Base-by-base conservation (phyloP, 768 basidiomycete species). In the Pisolithus orientalis region DNA sequence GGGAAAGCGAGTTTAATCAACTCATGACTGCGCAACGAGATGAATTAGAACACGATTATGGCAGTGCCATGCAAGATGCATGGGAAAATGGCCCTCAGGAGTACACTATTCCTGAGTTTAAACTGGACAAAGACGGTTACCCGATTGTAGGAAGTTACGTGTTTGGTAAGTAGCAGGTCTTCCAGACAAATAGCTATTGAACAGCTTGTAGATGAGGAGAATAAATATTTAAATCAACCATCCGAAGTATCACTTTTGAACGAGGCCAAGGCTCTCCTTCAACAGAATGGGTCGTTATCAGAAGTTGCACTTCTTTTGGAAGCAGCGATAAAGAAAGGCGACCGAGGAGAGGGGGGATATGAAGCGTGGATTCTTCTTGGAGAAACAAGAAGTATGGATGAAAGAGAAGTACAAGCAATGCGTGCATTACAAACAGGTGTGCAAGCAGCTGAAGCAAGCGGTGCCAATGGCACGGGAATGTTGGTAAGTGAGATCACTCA, bases 291-390 rank as follows among this genome's bases (percentile, higher is more conserved):
- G 2, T 89, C 94, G 2, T 69, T 99, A 24, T 85, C 91, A 2
- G 91, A 96, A 63, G 92, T 86, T 11, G 87, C 85, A 0, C 74
- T 93, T 39, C 74, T 95, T 61, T 74, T 98, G 21, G 95, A 99
- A 71, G 92, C 92, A 13, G 91, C 92, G 37, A 89, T 97, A 53
- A 85, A 89, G 68, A 78, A 78, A 57, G 88, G 85, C 9, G 86
- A 92, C 53, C 70, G 87, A 7, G 90, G 90, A 25, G 82, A 86
- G 61, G 86, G 83, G 25, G 84, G 90, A 47, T 90, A 85, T 48
- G 94, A 95, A 65, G 80, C 93, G 0, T 99, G 95, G 95, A 84
- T 92, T 49, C 74, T 95, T 17, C 74, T 98, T 2, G 95, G 95
- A 9, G 89, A 94, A 67, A 87, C 87, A 0, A 79, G 93, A 52